Percentiles rank a stretch among this genome's conserved stretches.
Conservation (phyloP, 371 early-diverging fungal genomes). For the Parasitella parasitica region DNA sequence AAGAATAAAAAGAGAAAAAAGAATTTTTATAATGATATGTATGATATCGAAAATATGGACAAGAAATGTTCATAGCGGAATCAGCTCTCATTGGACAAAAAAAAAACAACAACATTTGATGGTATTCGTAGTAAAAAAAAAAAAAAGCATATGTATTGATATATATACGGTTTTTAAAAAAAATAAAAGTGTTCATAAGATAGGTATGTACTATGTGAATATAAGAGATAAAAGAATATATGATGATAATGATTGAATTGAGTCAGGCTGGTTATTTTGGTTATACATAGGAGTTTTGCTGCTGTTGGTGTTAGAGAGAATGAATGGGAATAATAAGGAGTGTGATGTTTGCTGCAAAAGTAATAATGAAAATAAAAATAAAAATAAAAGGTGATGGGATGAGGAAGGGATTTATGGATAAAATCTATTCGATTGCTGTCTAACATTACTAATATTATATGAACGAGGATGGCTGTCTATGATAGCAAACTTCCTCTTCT, state of each 20-base stretch:
- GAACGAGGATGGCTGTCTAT: background rate
- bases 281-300: background rate
- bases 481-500: conserved; percentile 10
- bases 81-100: background rate
- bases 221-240: too few species aligned
- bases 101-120: too few species aligned
- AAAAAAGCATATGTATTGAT: background rate
- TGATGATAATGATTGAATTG: background rate
- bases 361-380: too few species aligned
- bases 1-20: background rate
- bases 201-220: too few species aligned
- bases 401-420: conserved; percentile 5
- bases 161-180: background rate
- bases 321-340: background rate
- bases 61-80: background rate
- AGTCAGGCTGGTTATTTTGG: background rate
- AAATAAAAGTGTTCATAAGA: background rate
- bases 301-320: background rate
- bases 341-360: background rate
- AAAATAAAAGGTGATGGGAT: background rate
- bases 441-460: conserved; percentile 20
- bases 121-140: background rate
- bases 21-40: background rate
- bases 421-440: conserved; percentile 15
- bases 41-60: background rate